Base-by-base conservation (phyloP, 108 stramenopile genomes). In the Fragilaria crotonensis region DNA sequence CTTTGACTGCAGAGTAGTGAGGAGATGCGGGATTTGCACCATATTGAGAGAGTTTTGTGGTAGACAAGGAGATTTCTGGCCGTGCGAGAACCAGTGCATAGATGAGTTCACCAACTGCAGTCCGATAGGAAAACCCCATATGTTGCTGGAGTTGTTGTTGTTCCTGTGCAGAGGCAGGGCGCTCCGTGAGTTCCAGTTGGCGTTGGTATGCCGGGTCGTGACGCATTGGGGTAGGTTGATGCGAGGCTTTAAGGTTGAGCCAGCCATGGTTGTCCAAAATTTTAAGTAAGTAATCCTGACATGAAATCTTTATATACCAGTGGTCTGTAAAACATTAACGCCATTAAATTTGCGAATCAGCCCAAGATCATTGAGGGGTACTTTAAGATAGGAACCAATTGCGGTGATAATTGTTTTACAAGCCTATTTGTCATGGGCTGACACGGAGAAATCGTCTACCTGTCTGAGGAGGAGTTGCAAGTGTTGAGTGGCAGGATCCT, bases 391-490 rank as follows among this genome's bases (percentile, higher is more conserved):
- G 54, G 18, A 4, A 50, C 17, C 20, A 5, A 9, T 25, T 18
- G 18, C 27, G 5, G n/a, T 27, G 21, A 23, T 28, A 4, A 28
- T 36, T 2, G 46, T 26, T 44, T 18, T 22, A 30, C 31, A 22
- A 22, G n/a, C 0, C 27, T 46, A 18, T 21, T 18, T 26, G 30
- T 46, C 30, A 19, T 18, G 5, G 32, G 47, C 46, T 30, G 72
- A 68, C 23, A 54, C 14, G 9, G 72, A 63, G 28, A 72, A 73
- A 36, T 81, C 74, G 47, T 81, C 76, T 0, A 78, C 73, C 28
- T 81, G 80, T 1, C 76, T 66, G 0, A 53, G 33, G 14, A 81
- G 33, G 18, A 81, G 25, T 2, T 36, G 30, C 3, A 54, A n/a
- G 7, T 63, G 67, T 9, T 59, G 22, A 33, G 60, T 28, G 33